A percentile compares a stretch with the other conserved stretches of the same genome.
Evolutionary conservation across 805 yeast species (phyloP).

Genomic region (Zygosaccharomyces siamensis): DNA sequence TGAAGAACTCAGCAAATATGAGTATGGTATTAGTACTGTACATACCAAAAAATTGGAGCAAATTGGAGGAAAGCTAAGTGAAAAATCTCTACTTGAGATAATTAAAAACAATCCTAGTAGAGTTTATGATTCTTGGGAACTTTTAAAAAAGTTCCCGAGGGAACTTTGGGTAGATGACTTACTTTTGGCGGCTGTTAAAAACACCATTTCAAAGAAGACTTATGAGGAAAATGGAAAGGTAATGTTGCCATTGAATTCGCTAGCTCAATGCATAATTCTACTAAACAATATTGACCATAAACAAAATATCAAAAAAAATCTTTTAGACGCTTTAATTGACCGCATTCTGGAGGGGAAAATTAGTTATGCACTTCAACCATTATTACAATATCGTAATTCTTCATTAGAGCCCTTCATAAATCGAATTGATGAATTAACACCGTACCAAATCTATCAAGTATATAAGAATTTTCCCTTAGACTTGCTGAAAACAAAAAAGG

Average conservation of each 20-base stretch:
- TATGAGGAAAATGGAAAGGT: conserved; percentile 35
- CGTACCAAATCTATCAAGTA: conserved; percentile 18
- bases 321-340: conserved; percentile 14
- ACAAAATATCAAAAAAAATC: conserved; percentile 5
- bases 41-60: conserved; percentile 28
- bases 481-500: conserved; percentile 7
- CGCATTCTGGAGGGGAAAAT: conserved; percentile 16
- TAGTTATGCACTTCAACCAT: conserved; percentile 11
- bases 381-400: conserved; percentile 10
- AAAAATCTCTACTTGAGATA: conserved; percentile 31
- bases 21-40: conserved; percentile 32
- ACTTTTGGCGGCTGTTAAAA: conserved; percentile 32
- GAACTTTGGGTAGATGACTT: conserved; percentile 22
- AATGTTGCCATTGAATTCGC: conserved; percentile 15
- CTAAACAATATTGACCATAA: conserved; percentile 19
- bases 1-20: conserved; percentile 29
- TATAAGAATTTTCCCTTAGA: conserved; percentile 12
- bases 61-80: conserved; percentile 20
- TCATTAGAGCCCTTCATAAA: conserved; percentile 11
- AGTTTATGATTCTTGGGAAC: conserved; percentile 47
- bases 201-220: conserved; percentile 39
- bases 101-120: conserved; percentile 49
- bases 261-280: conserved; percentile 26
- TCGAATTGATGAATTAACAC: conserved; percentile 15
- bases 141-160: conserved; percentile 26